phyloP scores from a whole-genome alignment of 2,329 filamentous ascomycete genomes.

The Colletotrichum australisinense region DNA sequence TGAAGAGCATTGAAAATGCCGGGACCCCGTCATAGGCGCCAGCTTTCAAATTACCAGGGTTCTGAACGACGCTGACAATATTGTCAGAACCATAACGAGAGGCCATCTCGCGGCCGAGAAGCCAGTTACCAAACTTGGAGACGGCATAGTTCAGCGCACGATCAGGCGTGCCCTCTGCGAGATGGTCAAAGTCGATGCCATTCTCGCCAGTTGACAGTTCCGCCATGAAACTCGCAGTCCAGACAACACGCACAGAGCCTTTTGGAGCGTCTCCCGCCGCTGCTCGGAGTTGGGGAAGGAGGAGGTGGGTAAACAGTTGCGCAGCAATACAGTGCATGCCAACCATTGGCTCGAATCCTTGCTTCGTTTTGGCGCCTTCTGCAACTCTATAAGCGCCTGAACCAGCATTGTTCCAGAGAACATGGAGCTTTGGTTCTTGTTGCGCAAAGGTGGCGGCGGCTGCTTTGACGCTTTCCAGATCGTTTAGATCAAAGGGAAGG shows the following conservation, averaged over 20 bases:
- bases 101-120: constrained; percentile 46
- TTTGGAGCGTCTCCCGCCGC: constrained; percentile 36
- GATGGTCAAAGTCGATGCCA: constrained; percentile 43
- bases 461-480: constrained; percentile 52
- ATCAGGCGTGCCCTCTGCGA: constrained; percentile 39
- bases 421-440: constrained; percentile 52
- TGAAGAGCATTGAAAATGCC: constrained; percentile 11
- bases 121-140: constrained; percentile 50
- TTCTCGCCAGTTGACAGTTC: constrained; percentile 41
- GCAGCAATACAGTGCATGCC: constrained; percentile 49
- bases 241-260: constrained; percentile 45
- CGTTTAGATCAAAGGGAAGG: constrained; percentile 53
- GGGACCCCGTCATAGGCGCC: constrained; percentile 38
- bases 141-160: constrained; percentile 43
- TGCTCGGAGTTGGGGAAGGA: constrained; percentile 47
- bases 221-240: constrained; percentile 44
- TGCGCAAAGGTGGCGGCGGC: constrained; percentile 49
- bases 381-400: constrained; percentile 38
- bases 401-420: constrained; percentile 55
- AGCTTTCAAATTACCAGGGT: constrained; percentile 49
- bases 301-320: constrained; percentile 47
- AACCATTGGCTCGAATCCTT: constrained; percentile 47
- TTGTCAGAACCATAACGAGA: constrained; percentile 38
- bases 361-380: constrained; percentile 39
- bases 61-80: constrained; percentile 45